Evolutionary conservation across 495 filamentous ascomycete species (phyloP), one percentile per base, ranked within the genome.

Genomic region (Talaromyces ruber): DNA sequence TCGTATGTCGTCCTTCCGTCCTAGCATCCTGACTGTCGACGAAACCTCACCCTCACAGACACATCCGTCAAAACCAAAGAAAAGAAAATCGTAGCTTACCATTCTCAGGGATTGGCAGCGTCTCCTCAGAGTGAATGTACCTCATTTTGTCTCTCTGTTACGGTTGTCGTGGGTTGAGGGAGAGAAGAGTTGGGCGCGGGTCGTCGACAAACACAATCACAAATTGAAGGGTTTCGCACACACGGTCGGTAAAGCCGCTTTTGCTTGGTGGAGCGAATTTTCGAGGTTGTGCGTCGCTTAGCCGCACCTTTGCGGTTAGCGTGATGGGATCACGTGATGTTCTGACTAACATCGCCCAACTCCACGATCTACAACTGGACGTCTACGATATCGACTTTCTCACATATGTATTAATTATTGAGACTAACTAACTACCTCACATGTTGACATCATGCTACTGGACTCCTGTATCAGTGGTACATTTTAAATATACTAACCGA

Each of bases 121-220:
- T 84, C 86, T 98, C 93, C 81, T 89, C 82, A 72, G 90, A 93
- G 84, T 97, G 91, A 82, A 98, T 97, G 88, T 96, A 96, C 83
- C 88, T 89, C 92, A 97, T 97, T 78, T 88, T 94, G 84, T 74
- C 77, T 78, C 75, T 72, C 74, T 77, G 70, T 70, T 72, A 70
- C 71, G 68, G 64, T 70, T 78, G 72, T 76, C 72, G 25, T 51
- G 59, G 39, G 24, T 74, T 76, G 75, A 75, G 76, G 72, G 75
- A 69, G 71, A 68, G 70, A 76, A 60, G 59, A 60, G 8, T 51
- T 77, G 25, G 37, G 39, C 73, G 73, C 67, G 69, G 69, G 69
- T 71, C 70, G 71, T 72, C 68, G 70, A 73, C 26, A 16, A 32
- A 56, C 11, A n/a, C n/a, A 56, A 56, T 56, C 53, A 54, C 51